Base-by-base conservation (phyloP, 225 moss, liverwort and hornwort species). In the Pseudisothecium myosuroides region DNA sequence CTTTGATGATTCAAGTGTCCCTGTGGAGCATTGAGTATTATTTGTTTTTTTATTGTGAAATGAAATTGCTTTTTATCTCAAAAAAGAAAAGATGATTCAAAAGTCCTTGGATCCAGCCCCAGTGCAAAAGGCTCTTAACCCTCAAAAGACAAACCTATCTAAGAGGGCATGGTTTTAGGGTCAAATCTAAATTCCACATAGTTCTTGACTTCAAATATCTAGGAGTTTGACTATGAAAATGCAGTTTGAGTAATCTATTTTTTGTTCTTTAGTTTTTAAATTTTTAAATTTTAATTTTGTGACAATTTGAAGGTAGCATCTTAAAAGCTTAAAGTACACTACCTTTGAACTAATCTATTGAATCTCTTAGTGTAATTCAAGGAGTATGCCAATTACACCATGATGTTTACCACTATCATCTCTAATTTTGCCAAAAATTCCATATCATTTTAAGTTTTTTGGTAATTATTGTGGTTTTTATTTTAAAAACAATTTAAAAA, bases 101-200 rank as follows among this genome's bases (percentile, higher is more conserved):
- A 74, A 74, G 23, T 18, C 29, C 1, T 29, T 47, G 3, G 17
- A 2, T 18, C 2, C 0, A 1, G 2, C 2, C 1, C 10, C 3
- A 45, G 19, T 31, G 0, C 3, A 31, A 47, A 49, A 0, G 1
- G 5, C 2, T 19, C 1, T 29, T 45, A 45, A 14, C 0, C 5
- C 3, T 36, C 17, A 17, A 6, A 11, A 1, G 4, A 29, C 39
- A 47, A 47, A 74, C 6, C 1, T 45, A 7, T 2, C 6, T 29
- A 18, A 29, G 2, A n/a, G 17, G 6, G 10, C 1, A 17, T 45
- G 6, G 5, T 27, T 28, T 43, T 28, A 43, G 10, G 0, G 0
- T 27, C 1, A 43, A 72, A 72, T 12, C 23, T 28, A 27, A 72
- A 43, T 45, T 45, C 29, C 29, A 45, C 16, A 29, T 47, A 45